A percentile compares a stretch with the other conserved stretches of the same genome.
Conservation (phyloP, 2,329 filamentous ascomycete genomes). For the Neofusicoccum kwambonambiense region DNA sequence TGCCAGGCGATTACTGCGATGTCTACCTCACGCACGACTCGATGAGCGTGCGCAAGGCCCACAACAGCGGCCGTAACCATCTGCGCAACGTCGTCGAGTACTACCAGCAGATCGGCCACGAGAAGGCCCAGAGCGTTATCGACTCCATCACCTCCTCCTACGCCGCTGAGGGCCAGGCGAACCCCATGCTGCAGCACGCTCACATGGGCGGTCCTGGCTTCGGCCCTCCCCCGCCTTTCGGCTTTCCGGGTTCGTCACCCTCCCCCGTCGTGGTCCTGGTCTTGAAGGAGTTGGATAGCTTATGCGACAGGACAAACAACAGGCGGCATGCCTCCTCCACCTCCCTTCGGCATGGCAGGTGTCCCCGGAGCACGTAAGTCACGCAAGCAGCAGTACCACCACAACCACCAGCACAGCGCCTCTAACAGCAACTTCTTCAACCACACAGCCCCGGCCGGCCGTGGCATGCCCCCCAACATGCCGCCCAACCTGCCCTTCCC, state of each 20-base stretch:
- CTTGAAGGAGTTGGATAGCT: conserved; percentile 7
- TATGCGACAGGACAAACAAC: neutral
- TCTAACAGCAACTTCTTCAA: neutral
- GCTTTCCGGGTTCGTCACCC: conserved; percentile 57
- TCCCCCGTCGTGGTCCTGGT: neutral
- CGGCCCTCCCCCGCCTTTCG: conserved; percentile 56
- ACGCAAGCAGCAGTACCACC: neutral
- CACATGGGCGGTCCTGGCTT: conserved; percentile 39
- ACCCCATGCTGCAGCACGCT: conserved; percentile 66
- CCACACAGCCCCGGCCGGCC: conserved; percentile 22
- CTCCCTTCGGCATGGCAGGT: conserved; percentile 33
- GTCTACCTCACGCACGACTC: conserved; percentile 99
- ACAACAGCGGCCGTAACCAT: conserved; percentile 96
- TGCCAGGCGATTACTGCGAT: conserved; percentile 90
- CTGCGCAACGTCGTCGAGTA: conserved; percentile 97
- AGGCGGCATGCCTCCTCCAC: conserved; percentile 31
- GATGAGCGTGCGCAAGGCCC: conserved; percentile 98
- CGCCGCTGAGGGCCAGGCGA: conserved; percentile 88
- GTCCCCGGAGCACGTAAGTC: conserved; percentile 41
- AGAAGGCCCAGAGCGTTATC: conserved; percentile 97
- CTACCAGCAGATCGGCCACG: conserved; percentile 98
- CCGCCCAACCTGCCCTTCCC: conserved; percentile 20
- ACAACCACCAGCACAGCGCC: neutral
- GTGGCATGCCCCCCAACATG: conserved; percentile 33
- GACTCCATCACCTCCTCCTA: conserved; percentile 97